Percentiles rank a stretch among this genome's conserved stretches.
phyloP scores from a whole-genome alignment of 768 basidiomycete species.

The Floccularia luteovirens region DNA sequence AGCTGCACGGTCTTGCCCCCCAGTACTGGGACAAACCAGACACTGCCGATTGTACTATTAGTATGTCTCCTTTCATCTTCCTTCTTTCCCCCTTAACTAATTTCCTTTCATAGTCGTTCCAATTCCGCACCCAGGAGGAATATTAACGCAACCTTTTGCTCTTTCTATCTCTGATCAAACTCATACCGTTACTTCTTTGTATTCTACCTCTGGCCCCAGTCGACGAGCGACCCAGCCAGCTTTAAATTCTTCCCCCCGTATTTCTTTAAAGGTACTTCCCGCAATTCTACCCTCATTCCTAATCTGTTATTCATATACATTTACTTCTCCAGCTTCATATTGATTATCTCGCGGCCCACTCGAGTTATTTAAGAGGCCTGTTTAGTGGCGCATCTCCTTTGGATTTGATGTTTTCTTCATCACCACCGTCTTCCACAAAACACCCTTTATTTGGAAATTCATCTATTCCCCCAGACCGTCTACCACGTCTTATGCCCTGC shows the following conservation, averaged over 20 bases:
- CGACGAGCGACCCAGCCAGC: conserved; percentile 47
- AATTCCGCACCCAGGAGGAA: conserved; percentile 32
- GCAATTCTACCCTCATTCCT: no score
- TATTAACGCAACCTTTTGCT: conserved; percentile 20
- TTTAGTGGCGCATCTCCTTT: conserved; percentile 61
- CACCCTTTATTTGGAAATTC: conserved; percentile 19
- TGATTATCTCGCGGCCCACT: conserved; percentile 80
- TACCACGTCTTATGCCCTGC: conserved; percentile 65
- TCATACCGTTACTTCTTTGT: conserved; percentile 20
- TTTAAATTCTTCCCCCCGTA: conserved; percentile 41
- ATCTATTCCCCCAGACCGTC: conserved; percentile 39
- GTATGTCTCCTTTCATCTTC: conserved; percentile 27
- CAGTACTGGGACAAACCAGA: conserved; percentile 71
- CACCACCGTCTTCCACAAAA: conserved; percentile 18
- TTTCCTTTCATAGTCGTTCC: conserved; percentile 34
- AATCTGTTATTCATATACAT: background rate
- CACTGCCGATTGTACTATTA: conserved; percentile 73
- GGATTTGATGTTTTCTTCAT: conserved; percentile 41
- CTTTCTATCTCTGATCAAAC: conserved; percentile 22
- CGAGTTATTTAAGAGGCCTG: conserved; percentile 61
- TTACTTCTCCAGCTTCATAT: conserved; percentile 53
- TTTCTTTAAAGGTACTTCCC: conserved; percentile 60
- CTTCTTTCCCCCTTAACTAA: conserved; percentile 3
- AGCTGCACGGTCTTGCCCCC: conserved; percentile 58
- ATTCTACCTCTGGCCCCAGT: conserved; percentile 34